A percentile compares a stretch with the other conserved stretches of the same genome.
Evolutionary conservation across 2,329 filamentous ascomycete species (phyloP).

Genomic region (Neurospora sp.): DNA sequence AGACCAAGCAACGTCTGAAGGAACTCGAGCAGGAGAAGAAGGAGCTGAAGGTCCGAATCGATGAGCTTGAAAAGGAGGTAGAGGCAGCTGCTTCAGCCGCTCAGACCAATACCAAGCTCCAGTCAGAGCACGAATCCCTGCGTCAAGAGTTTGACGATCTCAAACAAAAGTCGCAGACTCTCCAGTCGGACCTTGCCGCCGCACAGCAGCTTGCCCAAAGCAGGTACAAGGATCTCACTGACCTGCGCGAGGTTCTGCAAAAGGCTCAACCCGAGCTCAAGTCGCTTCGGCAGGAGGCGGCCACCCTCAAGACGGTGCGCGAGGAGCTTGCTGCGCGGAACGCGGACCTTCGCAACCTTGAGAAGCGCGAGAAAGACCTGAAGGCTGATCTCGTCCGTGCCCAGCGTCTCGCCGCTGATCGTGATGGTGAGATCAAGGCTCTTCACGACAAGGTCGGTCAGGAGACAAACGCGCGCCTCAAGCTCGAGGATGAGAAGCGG

Average conservation of each 20-base stretch:
- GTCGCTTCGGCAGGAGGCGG: conserved; percentile 65
- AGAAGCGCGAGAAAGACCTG: conserved; percentile 73
- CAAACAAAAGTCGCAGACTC: conserved; percentile 54
- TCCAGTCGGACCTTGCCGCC: conserved; percentile 77
- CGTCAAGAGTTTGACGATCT: conserved; percentile 54
- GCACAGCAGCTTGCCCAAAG: conserved; percentile 78
- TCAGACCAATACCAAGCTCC: conserved; percentile 43
- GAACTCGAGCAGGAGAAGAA: conserved; percentile 59
- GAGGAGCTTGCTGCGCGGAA: conserved; percentile 56
- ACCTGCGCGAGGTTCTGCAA: conserved; percentile 68
- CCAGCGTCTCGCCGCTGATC: conserved; percentile 60
- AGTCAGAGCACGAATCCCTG: conserved; percentile 47
- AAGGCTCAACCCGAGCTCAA: conserved; percentile 82
- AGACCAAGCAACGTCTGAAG: conserved; percentile 69
- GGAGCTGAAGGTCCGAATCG: conserved; percentile 52
- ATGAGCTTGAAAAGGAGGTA: conserved; percentile 62
- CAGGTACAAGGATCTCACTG: conserved; percentile 78
- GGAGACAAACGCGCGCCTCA: conserved; percentile 60
- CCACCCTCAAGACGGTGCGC: conserved; percentile 61
- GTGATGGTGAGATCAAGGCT: conserved; percentile 66
- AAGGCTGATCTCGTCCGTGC: conserved; percentile 61
- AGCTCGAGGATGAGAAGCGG: conserved; percentile 69
- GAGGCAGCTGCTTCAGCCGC: conserved; percentile 24
- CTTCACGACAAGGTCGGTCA: conserved; percentile 70
- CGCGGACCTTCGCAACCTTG: conserved; percentile 61